Evolutionary conservation across 163 green algal genomes (phyloP).

Genomic region (Scenedesmus sp.): DNA sequence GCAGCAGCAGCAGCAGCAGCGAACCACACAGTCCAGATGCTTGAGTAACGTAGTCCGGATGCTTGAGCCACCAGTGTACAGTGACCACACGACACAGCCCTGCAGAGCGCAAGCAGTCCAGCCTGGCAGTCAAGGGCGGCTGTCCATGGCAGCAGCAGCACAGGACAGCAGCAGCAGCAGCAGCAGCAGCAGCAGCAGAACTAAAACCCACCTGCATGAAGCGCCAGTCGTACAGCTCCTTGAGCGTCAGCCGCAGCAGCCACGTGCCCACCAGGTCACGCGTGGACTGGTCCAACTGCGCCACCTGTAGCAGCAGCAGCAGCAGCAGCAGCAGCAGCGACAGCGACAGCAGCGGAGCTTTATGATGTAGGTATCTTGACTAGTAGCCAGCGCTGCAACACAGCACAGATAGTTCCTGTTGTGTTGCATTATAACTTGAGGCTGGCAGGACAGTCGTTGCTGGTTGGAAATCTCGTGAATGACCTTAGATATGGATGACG

Average conservation of each 20-base stretch:
- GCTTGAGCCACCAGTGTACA: no score
- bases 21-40: neutral
- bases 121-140: no score
- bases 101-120: no score
- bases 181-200: neutral
- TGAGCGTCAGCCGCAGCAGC: slow-evolving; percentile 92
- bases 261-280: slow-evolving; percentile 83
- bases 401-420: no score
- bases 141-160: neutral
- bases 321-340: neutral
- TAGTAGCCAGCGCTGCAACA: neutral
- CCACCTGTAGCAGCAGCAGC: slow-evolving; percentile 63
- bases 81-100: no score
- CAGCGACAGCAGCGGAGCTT: neutral
- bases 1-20: neutral
- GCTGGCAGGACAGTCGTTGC: no score
- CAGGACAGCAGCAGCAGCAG: neutral
- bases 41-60: no score
- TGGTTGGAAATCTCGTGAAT: neutral
- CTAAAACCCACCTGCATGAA: slow-evolving; percentile 85
- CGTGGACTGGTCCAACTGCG: slow-evolving; percentile 76
- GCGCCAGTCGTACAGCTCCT: slow-evolving; percentile 94
- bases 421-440: no score
- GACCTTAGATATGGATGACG: no score
- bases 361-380: neutral